These are phyloP conservation scores for Vanderwaltozyma tropicalis DNA, from an alignment of 805 yeast species.

Conservation along the genomic window DNA sequence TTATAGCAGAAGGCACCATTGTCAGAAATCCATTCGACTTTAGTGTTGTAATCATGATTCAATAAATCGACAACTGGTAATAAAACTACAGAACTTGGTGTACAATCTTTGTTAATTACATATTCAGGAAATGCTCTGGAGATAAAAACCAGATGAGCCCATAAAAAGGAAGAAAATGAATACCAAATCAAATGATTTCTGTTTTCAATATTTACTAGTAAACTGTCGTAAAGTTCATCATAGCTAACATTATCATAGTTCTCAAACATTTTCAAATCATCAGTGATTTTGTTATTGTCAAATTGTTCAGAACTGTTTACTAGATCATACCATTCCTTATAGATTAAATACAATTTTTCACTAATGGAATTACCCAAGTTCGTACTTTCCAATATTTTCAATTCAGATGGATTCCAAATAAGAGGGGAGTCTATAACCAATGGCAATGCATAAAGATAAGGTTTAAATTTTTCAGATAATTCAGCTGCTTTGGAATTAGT, in stretches of 20 bases:
- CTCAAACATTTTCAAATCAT: constrained; percentile 13
- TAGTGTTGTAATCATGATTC: constrained; percentile 56
- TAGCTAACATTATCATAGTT: constrained; percentile 7
- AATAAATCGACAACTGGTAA: constrained; percentile 70
- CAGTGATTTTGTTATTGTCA: constrained; percentile 1
- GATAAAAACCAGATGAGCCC: constrained; percentile 64
- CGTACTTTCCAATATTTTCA: constrained; percentile 48
- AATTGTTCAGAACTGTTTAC: neutral
- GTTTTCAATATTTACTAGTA: constrained; percentile 11
- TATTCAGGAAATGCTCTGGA: constrained; percentile 75
- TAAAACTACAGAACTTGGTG: constrained; percentile 45
- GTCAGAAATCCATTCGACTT: constrained; percentile 54
- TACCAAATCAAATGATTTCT: constrained; percentile 39
- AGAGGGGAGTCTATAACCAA: constrained; percentile 42
- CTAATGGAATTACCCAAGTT: constrained; percentile 48
- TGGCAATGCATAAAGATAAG: constrained; percentile 47
- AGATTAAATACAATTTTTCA: constrained; percentile 36
- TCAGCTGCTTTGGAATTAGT: constrained; percentile 3
- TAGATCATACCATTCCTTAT: constrained; percentile 50
- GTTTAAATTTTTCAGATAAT: constrained; percentile 22
- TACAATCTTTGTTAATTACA: constrained; percentile 28
- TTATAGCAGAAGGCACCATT: constrained; percentile 41
- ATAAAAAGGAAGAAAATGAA: constrained; percentile 55
- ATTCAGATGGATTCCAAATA: constrained; percentile 49
- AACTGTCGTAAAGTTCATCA: constrained; percentile 11